Conservation (phyloP, 352 stramenopile species). For the Phytophthora colocasiae region DNA sequence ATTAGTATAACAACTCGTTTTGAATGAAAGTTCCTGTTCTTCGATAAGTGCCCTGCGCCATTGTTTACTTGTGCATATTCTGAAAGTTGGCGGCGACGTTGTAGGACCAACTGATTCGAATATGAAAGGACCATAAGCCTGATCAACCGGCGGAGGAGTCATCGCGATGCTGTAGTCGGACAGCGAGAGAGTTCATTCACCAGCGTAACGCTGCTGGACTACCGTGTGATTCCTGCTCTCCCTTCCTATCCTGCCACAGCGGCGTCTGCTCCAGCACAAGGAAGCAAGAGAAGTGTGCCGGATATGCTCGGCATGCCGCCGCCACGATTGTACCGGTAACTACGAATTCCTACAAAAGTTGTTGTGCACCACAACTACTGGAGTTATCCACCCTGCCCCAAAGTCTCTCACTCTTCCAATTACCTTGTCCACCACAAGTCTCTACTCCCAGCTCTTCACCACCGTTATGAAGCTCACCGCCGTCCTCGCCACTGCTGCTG, state of each 20-base stretch:
- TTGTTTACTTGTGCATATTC: no score
- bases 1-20: conserved; percentile 1
- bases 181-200: no score
- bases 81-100: no score
- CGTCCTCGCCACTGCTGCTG: conserved; percentile 9
- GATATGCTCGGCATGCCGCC: conserved; percentile 4
- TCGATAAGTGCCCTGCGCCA: not conserved
- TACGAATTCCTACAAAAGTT: no score
- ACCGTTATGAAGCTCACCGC: conserved; percentile 27
- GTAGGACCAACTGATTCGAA: no score
- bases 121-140: no score
- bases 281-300: conserved; percentile 2
- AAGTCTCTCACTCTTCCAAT: not conserved
- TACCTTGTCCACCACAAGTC: not conserved
- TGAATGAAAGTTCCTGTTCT: conserved; percentile 3
- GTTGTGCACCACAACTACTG: no score
- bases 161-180: no score
- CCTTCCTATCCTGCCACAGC: not conserved
- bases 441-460: not conserved
- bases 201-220: no score
- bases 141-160: no score
- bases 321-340: not conserved
- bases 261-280: conserved; percentile 1
- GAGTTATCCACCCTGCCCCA: not conserved
- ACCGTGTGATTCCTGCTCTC: not conserved